Base-by-base conservation (phyloP, 805 yeast species). In the Candida qinlingensis region DNA sequence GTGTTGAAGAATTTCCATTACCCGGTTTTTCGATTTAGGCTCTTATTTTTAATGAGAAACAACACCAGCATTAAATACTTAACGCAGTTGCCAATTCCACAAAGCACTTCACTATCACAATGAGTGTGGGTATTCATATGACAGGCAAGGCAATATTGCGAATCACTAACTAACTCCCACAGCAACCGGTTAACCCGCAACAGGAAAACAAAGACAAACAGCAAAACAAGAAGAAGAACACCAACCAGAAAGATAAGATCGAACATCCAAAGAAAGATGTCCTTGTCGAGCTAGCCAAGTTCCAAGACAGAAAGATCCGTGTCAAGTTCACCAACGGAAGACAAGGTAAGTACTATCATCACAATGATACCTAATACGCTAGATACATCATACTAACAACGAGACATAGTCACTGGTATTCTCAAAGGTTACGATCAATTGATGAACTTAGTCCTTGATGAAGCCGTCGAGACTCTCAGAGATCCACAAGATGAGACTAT, bases 271-370 rank as follows among this genome's bases (percentile, higher is more conserved):
- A 86, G 71, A 85, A 89, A 67, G 97, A 91, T 54, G 95, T 96
- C 26, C 87, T 91, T 51, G 72, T 89, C 48, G 90, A 91, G 64
- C 72, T 94, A 51, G 79, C 83, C 53, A 85, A 81, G 61, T 87
- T 86, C 64, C 79, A 80, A 58, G 95, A 88, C 63, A 74, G 84
- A 56, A 66, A 74, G 55, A 80, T 92, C 38, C 76, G 83, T 58
- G 92, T 91, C 46, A 83, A 86, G 58, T 81, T 94, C 62, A 77
- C 83, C 55, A 96, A 96, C 10, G 97, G 96, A 6, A 80, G 97
- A 61, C 82, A 83, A 57, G 67, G 70, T 66, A 48, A 28, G 67
- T 60, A 4, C 38, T 27, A 13, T 26, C 19, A 6, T 2, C 28
- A 4, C 12, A 8, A 13, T 31, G 12, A n/a, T 11, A 11, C 19